Percentiles rank a stretch among this genome's conserved stretches.
These are phyloP conservation scores for Salix udensis DNA, from an alignment of 345 rosid genomes.

Conservation along the genomic window DNA sequence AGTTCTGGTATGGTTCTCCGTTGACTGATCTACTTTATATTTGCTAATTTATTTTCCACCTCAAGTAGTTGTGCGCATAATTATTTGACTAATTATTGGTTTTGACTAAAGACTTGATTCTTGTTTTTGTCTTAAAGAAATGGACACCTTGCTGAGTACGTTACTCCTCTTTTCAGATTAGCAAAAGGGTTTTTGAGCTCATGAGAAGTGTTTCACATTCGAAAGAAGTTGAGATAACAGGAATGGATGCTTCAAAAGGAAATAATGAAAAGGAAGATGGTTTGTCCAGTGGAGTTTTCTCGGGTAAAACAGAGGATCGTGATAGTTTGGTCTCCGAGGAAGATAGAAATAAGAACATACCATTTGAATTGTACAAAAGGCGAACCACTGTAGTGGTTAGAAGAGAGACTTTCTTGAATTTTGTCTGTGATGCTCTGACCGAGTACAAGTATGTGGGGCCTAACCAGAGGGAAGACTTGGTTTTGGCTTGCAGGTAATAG, in stretches of 20 bases:
- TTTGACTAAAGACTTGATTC: not conserved
- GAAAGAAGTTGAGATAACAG: constrained; percentile 34
- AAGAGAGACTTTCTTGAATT: constrained; percentile 65
- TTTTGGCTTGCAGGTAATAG: constrained; percentile 90
- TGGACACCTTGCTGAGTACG: constrained; percentile 6
- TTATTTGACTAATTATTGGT: not conserved
- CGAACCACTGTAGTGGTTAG: constrained; percentile 74
- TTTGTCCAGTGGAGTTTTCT: constrained; percentile 20
- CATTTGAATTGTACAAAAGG: constrained; percentile 86
- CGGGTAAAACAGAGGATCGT: constrained; percentile 22
- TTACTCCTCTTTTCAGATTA: constrained; percentile 53
- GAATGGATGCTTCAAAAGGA: constrained; percentile 25
- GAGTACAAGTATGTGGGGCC: constrained; percentile 94
- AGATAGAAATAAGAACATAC: constrained; percentile 36
- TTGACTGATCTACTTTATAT: not conserved
- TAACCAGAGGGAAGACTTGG: constrained; percentile 90
- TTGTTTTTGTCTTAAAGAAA: not conserved
- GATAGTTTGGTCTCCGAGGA: constrained; percentile 23
- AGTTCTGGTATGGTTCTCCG: too few relatives aligned
- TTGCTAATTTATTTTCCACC: not conserved
- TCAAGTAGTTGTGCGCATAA: not conserved
- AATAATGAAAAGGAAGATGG: constrained; percentile 34
- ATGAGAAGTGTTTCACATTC: constrained; percentile 45
- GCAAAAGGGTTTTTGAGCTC: constrained; percentile 73
- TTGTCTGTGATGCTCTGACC: constrained; percentile 74